Evolutionary conservation across 1,139 yeast genomes (phyloP), one percentile per base, ranked within the genome.

Genomic region (Pichia sp.): DNA sequence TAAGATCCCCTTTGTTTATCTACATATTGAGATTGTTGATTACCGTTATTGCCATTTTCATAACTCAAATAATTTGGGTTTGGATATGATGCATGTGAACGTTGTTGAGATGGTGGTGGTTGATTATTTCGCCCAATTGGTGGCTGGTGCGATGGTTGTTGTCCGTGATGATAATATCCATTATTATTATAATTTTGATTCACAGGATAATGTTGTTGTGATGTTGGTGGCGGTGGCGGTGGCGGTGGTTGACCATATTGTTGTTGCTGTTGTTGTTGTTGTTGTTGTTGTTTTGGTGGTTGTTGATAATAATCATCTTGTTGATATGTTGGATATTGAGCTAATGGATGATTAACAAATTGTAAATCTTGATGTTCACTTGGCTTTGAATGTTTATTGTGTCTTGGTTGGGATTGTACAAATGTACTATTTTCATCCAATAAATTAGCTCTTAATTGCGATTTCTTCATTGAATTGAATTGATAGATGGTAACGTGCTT

Each of bases 381-480:
- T 3, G 46, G 46, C 42, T 53, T 47, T 36, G 38, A 50, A 1
- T 53, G 50, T 25, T 36, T 27, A 28, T 18, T 43, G 34, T 36
- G 30, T 5, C 44, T 43, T 19, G 30, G 27, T 13, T 13, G 33
- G 7, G 48, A 33, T 13, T 43, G 22, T 22, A 51, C 49, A 36
- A 49, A 56, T 3, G 55, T 46, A 4, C 50, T 38, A 11, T 27
- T 30, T 13, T 60, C 64, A 47, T 55, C 58, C 43, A 63, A 42
- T 7, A 63, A 50, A 49, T 63, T 59, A 5, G 64, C 60, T 42
- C 66, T 58, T 7, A 63, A 5, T n/a, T 61, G 61, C n/a, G 65
- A 53, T 34, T 61, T 62, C 30, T 58, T 62, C 59, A 58, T 57
- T 13, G 48, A 36, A 36, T 36, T 36, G 41, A 18, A 9, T 36